phyloP scores from a whole-genome alignment of 805 yeast species.

The Metschnikowia anglica region DNA sequence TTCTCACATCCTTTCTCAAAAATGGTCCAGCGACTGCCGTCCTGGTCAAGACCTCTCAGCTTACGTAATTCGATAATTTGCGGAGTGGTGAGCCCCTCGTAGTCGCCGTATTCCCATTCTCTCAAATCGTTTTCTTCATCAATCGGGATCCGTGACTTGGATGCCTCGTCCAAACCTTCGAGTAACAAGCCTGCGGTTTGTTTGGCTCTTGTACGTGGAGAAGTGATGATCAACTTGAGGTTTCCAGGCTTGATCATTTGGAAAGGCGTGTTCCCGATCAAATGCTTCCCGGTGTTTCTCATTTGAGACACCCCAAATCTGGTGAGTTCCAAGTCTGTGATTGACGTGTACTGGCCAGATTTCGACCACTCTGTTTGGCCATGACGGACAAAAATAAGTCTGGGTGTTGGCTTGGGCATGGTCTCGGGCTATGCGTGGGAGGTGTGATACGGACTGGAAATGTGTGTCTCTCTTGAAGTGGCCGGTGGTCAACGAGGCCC shows the following conservation, averaged over 20 bases:
- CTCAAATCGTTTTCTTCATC: conserved; percentile 64
- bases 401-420: conserved; percentile 46
- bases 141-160: conserved; percentile 42
- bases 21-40: conserved; percentile 64
- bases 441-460: no score
- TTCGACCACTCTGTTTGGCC: conserved; percentile 97
- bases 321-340: conserved; percentile 79
- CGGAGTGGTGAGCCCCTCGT: conserved; percentile 76
- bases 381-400: conserved; percentile 73
- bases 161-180: conserved; percentile 45
- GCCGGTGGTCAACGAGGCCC: not conserved
- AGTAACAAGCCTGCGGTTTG: conserved; percentile 69
- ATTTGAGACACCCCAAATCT: conserved; percentile 76
- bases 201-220: conserved; percentile 80
- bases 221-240: conserved; percentile 64
- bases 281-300: conserved; percentile 64
- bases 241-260: conserved; percentile 61
- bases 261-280: conserved; percentile 56
- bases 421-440: not conserved
- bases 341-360: conserved; percentile 87
- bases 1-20: conserved; percentile 93
- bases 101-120: conserved; percentile 97
- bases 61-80: conserved; percentile 64
- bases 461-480: not conserved
- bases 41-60: conserved; percentile 50